Base-by-base conservation (phyloP, 1,139 yeast genomes). In the Sugiyamaella neomexicana region DNA sequence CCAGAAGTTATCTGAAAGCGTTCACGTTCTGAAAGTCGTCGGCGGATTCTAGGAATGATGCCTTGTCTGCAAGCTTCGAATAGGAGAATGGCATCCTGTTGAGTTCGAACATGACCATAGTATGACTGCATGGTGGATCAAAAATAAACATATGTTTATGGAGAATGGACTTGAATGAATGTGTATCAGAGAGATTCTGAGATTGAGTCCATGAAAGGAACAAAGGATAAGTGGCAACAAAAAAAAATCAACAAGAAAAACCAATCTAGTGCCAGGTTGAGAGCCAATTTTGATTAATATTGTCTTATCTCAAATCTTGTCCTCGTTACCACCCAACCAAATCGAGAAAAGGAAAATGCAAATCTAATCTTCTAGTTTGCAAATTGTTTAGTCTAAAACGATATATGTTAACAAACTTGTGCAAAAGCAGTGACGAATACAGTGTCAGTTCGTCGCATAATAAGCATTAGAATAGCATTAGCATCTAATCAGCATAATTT, bases 41-140 rank as follows among this genome's bases (percentile, higher is more conserved):
- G 71, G 44, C 74, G 75, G 2, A 81, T 72, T 27, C 76, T 73
- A 0, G 85, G 83, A 5, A 82, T 68, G 9, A 75, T 55, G 6
- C 77, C 76, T 20, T 73, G 65, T 44, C 83, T 68, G 20, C 83
- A 75, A 1, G 83, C 86, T 66, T 82, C 86, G 38, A 82, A 65
- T 2, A 82, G 68, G 2, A 80, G 65, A 15, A 82, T 72, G 5
- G 86, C 86, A 61, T 82, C 87, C 41, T 71, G 70, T 9, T 80
- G 73, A 0, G 82, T 71, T 39, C 73, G 70, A 1, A 82, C 73
- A 36, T 76, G 70, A 2, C 87, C 87, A 52, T 71, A 72, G 60
- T 81, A 82, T 0, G 84, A 79, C 56, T 80, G 80, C 75, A 80
- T 76, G 15, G 48, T 12, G 25, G 25, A 5, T 20, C 25, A 20